These are phyloP conservation scores for Kitagawia praeruptora DNA, from an alignment of 129 eudicot species.

Conservation along the genomic window DNA sequence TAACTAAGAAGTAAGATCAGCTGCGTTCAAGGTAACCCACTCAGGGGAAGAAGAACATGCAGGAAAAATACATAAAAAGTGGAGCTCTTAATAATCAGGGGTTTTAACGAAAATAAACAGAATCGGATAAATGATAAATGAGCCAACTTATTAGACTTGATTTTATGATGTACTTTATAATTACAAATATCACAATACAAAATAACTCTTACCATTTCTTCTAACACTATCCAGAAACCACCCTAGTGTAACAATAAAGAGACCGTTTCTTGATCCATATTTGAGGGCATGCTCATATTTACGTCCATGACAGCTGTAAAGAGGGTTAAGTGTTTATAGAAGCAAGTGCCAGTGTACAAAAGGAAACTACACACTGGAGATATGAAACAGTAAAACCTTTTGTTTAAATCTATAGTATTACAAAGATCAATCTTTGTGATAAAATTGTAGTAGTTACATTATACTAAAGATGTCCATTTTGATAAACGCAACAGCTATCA, in stretches of 20 bases:
- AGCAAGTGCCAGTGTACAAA: not conserved
- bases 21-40: not conserved
- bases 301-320: constrained; percentile 65
- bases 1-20: not conserved
- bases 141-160: not conserved
- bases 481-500: not conserved
- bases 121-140: not conserved
- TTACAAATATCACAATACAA: not conserved
- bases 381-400: no score
- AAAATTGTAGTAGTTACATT: not conserved
- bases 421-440: not conserved
- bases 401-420: not conserved
- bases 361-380: not conserved
- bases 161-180: not conserved
- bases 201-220: constrained; percentile 49
- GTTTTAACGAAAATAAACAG: not conserved
- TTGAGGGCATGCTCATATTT: constrained; percentile 80
- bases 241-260: constrained; percentile 64
- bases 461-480: not conserved
- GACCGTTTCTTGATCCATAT: constrained; percentile 65
- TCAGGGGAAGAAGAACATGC: not conserved
- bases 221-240: constrained; percentile 92
- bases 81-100: no score
- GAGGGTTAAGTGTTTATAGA: constrained; percentile 37
- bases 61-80: not conserved